phyloP scores from a whole-genome alignment of 345 rosid species.

The Litchi chinensis region DNA sequence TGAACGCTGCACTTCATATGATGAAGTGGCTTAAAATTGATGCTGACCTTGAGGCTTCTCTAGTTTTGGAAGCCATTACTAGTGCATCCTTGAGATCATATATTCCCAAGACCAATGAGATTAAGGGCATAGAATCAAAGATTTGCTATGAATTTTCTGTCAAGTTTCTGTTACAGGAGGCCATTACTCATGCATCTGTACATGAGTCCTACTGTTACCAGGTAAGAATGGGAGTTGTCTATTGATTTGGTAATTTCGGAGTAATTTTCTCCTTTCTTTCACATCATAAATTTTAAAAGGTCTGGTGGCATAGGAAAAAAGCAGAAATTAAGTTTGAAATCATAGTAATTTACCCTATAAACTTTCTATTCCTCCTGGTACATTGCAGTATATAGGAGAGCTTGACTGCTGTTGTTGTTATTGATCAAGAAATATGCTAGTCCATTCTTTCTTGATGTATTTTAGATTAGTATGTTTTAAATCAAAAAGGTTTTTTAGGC shows the following conservation, averaged over 20 bases:
- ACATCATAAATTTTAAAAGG: not conserved
- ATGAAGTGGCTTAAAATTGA: constrained; percentile 83
- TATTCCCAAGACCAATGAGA: constrained; percentile 47
- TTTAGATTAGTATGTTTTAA: constrained; percentile 4
- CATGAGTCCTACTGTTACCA: constrained; percentile 63
- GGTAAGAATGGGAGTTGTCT: constrained; percentile 43
- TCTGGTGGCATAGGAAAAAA: constrained; percentile 3
- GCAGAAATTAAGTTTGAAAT: not conserved
- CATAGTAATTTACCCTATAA: not conserved
- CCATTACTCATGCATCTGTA: constrained; percentile 67
- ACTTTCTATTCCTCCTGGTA: constrained; percentile 10
- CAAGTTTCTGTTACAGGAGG: constrained; percentile 81
- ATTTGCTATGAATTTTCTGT: constrained; percentile 57
- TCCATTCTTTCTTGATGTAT: not conserved
- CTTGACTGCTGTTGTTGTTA: not conserved
- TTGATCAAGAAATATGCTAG: not conserved
- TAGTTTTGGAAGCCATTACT: constrained; percentile 49
- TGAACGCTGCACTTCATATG: constrained; percentile 58
- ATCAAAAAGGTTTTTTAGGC: not conserved
- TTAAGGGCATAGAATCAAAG: constrained; percentile 58
- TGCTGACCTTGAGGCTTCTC: constrained; percentile 47
- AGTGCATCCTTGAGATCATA: constrained; percentile 48
- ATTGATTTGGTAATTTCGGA: not conserved
- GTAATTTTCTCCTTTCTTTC: not conserved
- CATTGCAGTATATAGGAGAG: not conserved